These are phyloP conservation scores for Verticillium isaacii DNA, from an alignment of 2,329 filamentous ascomycete genomes.

Conservation along the genomic window DNA sequence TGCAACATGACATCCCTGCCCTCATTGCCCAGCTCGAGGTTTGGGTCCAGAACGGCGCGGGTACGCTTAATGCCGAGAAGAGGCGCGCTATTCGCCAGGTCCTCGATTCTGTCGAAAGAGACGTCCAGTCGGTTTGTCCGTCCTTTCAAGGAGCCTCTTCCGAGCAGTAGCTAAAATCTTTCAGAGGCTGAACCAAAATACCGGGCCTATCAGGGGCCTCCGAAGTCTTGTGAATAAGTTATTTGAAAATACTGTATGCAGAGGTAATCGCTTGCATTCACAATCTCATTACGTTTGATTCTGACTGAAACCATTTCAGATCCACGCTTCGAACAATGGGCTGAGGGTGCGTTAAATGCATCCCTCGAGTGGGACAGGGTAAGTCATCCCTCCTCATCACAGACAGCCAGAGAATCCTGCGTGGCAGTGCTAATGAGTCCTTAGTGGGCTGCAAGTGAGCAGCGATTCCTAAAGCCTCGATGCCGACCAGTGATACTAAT, in stretches of 20 bases:
- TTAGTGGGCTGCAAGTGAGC: not conserved
- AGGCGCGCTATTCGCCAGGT: conserved; percentile 25
- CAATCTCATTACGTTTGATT: not conserved
- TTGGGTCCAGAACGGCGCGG: conserved; percentile 38
- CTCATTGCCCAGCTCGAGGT: conserved; percentile 34
- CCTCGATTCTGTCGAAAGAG: conserved; percentile 25
- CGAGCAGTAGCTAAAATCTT: too few species aligned
- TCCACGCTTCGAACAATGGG: not conserved
- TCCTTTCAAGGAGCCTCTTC: not conserved
- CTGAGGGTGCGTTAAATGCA: not conserved
- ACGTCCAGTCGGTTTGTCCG: conserved; percentile 24
- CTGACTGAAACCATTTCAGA: not conserved
- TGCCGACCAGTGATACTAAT: conserved; percentile 18
- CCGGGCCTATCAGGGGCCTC: not conserved
- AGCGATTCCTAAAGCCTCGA: conserved; percentile 22
- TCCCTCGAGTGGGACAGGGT: not conserved
- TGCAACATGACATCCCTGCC: conserved; percentile 33
- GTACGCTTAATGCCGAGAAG: conserved; percentile 28
- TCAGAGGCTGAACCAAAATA: not conserved
- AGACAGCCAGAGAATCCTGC: too few species aligned
- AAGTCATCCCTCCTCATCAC: conserved; percentile 6
- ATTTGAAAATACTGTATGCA: conserved; percentile 1
- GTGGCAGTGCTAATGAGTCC: too few species aligned
- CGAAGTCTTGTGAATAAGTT: not conserved
- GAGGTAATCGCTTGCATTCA: conserved; percentile 2